These are phyloP conservation scores for Arthrobotrys megalospora DNA, from an alignment of 2,329 filamentous ascomycete species.

Conservation along the genomic window DNA sequence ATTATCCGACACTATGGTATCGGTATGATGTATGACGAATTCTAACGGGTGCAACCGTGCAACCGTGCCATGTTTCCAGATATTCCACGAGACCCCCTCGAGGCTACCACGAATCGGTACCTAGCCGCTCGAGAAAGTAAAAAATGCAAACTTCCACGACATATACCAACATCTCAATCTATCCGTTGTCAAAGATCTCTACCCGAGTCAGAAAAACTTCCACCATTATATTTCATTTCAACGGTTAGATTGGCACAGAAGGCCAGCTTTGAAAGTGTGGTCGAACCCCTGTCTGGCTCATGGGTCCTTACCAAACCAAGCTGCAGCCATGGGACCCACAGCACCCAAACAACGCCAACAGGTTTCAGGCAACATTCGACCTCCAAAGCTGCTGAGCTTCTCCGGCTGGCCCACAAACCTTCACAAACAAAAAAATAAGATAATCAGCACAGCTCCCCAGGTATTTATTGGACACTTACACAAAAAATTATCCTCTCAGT, in stretches of 20 bases:
- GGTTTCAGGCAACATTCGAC: slow-evolving; percentile 32
- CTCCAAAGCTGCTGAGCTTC: slow-evolving; percentile 4
- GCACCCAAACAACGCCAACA: slow-evolving; percentile 16
- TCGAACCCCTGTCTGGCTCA: too few relatives aligned
- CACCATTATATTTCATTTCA: neutral
- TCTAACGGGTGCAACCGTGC: neutral
- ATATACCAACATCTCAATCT: slow-evolving; percentile 5
- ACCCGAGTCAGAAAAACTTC: neutral
- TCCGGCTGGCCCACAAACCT: slow-evolving; percentile 2
- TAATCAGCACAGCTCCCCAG: slow-evolving; percentile 2
- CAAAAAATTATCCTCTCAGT: neutral
- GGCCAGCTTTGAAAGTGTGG: neutral
- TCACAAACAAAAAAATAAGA: neutral
- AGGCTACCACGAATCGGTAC: too few relatives aligned
- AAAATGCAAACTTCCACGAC: neutral
- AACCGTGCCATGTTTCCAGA: neutral
- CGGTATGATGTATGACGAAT: neutral
- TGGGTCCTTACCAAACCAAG: too few relatives aligned
- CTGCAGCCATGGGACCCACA: neutral
- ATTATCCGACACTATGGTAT: neutral
- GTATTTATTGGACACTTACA: neutral
- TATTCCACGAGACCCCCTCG: too few relatives aligned
- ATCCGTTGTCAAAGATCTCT: slow-evolving; percentile 8
- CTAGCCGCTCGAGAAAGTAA: too few relatives aligned
- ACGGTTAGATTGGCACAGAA: neutral